A percentile compares a stretch with the other conserved stretches of the same genome.
Conservation (phyloP, 169 alveolate species). For the Eimeria mitis region DNA sequence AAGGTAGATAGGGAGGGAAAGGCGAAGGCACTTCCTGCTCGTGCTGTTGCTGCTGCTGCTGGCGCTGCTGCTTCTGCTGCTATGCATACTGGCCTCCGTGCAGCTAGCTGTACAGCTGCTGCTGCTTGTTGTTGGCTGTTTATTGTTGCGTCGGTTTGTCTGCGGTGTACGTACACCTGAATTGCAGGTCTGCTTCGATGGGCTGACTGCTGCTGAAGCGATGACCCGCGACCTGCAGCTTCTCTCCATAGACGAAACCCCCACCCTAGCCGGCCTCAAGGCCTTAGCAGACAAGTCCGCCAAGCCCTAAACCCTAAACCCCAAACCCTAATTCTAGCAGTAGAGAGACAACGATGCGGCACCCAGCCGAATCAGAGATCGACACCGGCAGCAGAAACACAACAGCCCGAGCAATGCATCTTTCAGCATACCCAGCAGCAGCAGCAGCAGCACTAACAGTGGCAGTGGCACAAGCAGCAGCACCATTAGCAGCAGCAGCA, state of each 20-base stretch:
- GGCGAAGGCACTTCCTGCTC: background rate
- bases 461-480: background rate
- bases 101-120: background rate
- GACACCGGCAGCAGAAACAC: background rate
- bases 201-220: slow-evolving; percentile 41
- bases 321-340: background rate
- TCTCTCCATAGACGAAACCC: slow-evolving; percentile 10
- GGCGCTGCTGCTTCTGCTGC: background rate
- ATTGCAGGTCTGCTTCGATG: slow-evolving; percentile 44
- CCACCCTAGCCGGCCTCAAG: slow-evolving; percentile 21
- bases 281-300: slow-evolving; percentile 34
- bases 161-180: background rate
- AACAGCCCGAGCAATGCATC: background rate
- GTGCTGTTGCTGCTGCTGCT: background rate
- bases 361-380: background rate
- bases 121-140: background rate
- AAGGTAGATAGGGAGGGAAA: too few species aligned
- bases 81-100: background rate
- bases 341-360: background rate
- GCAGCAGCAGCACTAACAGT: background rate
- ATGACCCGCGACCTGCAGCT: slow-evolving; percentile 31
- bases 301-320: background rate
- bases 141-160: background rate
- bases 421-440: too few species aligned
- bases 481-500: background rate